These are phyloP conservation scores for Yamadazyma buinensis DNA, from an alignment of 1,139 yeast genomes.

Conservation along the genomic window DNA sequence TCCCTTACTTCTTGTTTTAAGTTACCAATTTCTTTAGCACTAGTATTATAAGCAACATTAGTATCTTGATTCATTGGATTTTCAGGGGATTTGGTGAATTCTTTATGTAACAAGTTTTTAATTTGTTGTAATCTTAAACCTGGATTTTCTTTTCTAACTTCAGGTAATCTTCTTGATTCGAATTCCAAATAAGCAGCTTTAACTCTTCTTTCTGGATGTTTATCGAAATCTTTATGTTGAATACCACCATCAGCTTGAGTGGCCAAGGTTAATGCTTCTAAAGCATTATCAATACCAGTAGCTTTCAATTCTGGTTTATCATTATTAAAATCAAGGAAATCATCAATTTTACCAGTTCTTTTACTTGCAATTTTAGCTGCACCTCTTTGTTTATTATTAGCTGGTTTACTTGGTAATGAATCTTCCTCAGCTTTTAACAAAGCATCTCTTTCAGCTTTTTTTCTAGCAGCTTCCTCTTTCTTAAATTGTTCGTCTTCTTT, in stretches of 20 bases:
- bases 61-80: conserved; percentile 84
- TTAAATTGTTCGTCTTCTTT: conserved; percentile 60
- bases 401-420: conserved; percentile 56
- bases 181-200: conserved; percentile 76
- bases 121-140: conserved; percentile 78
- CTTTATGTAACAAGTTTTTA: conserved; percentile 71
- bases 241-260: conserved; percentile 55
- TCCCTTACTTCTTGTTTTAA: conserved; percentile 51
- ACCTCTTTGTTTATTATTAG: conserved; percentile 56
- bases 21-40: conserved; percentile 47
- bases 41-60: conserved; percentile 60
- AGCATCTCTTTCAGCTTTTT: conserved; percentile 62
- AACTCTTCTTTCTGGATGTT: conserved; percentile 87
- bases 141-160: conserved; percentile 69
- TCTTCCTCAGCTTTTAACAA: conserved; percentile 62
- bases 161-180: conserved; percentile 72
- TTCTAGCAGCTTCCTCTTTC: conserved; percentile 60
- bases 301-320: conserved; percentile 61
- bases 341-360: conserved; percentile 63
- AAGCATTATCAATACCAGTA: conserved; percentile 71
- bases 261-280: conserved; percentile 66
- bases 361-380: conserved; percentile 66
- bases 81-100: conserved; percentile 75
- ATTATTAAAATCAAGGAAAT: conserved; percentile 49
- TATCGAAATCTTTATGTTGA: conserved; percentile 62